A percentile compares a stretch with the other conserved stretches of the same genome.
Conservation (phyloP, 2,329 filamentous ascomycete species). For the Penicillium sumatraense region DNA sequence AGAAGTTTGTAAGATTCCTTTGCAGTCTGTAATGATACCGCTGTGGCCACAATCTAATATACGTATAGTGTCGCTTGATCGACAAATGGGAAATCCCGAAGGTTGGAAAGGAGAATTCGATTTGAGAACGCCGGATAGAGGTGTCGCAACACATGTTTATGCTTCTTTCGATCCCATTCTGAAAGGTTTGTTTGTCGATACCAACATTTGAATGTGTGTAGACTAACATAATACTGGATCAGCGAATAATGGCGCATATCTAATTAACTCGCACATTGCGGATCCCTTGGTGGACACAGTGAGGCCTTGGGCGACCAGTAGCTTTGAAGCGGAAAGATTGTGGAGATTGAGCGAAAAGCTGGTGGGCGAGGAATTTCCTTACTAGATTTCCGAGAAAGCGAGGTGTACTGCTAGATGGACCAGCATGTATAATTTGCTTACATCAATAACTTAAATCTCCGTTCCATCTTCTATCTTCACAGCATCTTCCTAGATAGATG, state of each 20-base stretch:
- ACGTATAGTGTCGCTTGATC: background rate
- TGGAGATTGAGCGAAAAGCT: conserved; percentile 54
- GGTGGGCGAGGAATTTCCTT: conserved; percentile 43
- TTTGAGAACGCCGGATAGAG: conserved; percentile 31
- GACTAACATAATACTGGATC: background rate
- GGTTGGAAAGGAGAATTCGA: conserved; percentile 21
- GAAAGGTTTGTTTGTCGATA: conserved; percentile 23
- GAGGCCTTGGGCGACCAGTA: conserved; percentile 27
- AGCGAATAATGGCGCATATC: conserved; percentile 43
- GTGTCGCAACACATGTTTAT: conserved; percentile 38
- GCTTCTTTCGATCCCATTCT: conserved; percentile 37
- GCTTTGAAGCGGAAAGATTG: conserved; percentile 45
- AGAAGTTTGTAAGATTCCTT: background rate
- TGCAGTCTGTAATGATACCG: background rate
- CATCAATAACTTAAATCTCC: no score
- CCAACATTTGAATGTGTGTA: background rate
- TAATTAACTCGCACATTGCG: conserved; percentile 48
- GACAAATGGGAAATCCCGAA: background rate
- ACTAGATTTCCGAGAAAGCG: conserved; percentile 13
- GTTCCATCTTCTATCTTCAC: no score
- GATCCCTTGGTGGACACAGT: conserved; percentile 42
- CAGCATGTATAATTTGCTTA: no score
- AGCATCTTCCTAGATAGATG: no score
- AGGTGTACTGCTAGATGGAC: background rate
- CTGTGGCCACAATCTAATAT: background rate